These are phyloP conservation scores for Chloris gayana DNA, from an alignment of 176 grass and related monocot species.

Conservation along the genomic window DNA sequence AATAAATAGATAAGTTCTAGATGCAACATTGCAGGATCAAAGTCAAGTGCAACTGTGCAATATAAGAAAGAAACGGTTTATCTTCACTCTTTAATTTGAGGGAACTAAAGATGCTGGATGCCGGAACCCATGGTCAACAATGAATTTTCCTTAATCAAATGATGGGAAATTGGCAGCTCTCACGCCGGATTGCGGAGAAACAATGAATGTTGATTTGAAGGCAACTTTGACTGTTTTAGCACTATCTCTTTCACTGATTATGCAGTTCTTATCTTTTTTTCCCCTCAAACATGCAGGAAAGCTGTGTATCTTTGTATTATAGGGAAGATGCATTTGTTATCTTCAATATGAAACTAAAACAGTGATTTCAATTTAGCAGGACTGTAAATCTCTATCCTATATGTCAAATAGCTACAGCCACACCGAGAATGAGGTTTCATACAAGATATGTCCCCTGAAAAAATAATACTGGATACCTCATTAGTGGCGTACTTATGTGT, in stretches of 20 bases:
- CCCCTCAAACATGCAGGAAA: too few relatives aligned
- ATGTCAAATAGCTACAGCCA: not conserved
- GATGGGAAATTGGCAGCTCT: not conserved
- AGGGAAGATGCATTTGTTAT: constrained; percentile 12
- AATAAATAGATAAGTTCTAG: constrained; percentile 20
- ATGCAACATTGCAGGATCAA: constrained; percentile 6
- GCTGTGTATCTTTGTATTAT: too few relatives aligned
- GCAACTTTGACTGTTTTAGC: constrained; percentile 2
- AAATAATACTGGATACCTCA: constrained; percentile 47
- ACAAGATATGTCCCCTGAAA: not conserved
- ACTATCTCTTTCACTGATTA: constrained; percentile 1
- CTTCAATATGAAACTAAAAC: not conserved
- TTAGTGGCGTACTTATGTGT: constrained; percentile 7
- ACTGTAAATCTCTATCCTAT: not conserved
- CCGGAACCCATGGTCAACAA: not conserved
- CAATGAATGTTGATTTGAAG: not conserved
- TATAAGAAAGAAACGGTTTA: not conserved
- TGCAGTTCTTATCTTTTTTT: constrained; percentile 12
- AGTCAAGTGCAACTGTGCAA: not conserved
- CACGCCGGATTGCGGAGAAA: not conserved
- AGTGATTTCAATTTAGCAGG: constrained; percentile 10
- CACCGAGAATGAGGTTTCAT: not conserved
- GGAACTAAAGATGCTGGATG: not conserved
- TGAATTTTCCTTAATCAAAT: not conserved
- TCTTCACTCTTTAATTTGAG: not conserved